phyloP scores from a whole-genome alignment of 768 basidiomycete species.

The Boletus rex-veris region DNA sequence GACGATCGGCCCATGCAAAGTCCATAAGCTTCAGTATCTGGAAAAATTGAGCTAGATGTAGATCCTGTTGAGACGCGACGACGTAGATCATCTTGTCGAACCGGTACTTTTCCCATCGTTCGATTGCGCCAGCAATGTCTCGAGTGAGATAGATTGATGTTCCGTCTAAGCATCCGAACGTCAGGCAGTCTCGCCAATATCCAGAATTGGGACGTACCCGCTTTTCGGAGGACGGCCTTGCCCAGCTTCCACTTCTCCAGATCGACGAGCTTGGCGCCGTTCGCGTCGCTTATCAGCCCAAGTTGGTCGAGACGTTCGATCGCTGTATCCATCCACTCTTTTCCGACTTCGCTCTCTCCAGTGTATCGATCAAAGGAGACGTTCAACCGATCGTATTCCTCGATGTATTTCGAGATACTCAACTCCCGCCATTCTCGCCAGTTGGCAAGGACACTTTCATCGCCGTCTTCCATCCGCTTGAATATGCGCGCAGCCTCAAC shows the following conservation, averaged over 20 bases:
- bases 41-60: constrained; percentile 90
- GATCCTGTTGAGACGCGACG: constrained; percentile 80
- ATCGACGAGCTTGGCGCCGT: constrained; percentile 85
- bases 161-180: constrained; percentile 58
- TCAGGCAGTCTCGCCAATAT: neutral
- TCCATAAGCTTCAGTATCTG: constrained; percentile 89
- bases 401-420: constrained; percentile 83
- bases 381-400: constrained; percentile 86
- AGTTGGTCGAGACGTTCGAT: constrained; percentile 65
- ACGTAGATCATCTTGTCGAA: constrained; percentile 95
- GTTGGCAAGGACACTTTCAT: constrained; percentile 79
- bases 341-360: constrained; percentile 81
- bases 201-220: constrained; percentile 42
- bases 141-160: constrained; percentile 40
- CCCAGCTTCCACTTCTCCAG: constrained; percentile 87
- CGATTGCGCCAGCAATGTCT: constrained; percentile 53
- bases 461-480: constrained; percentile 92
- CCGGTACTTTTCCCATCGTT: constrained; percentile 88
- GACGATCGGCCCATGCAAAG: constrained; percentile 76
- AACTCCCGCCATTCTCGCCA: constrained; percentile 92
- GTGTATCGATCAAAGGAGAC: constrained; percentile 89
- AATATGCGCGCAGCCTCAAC: constrained; percentile 81
- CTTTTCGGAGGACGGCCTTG: constrained; percentile 87
- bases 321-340: constrained; percentile 69
- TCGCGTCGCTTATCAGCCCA: constrained; percentile 63